Conservation (phyloP, 306 rosid genomes). For the Lablab purpureus region DNA sequence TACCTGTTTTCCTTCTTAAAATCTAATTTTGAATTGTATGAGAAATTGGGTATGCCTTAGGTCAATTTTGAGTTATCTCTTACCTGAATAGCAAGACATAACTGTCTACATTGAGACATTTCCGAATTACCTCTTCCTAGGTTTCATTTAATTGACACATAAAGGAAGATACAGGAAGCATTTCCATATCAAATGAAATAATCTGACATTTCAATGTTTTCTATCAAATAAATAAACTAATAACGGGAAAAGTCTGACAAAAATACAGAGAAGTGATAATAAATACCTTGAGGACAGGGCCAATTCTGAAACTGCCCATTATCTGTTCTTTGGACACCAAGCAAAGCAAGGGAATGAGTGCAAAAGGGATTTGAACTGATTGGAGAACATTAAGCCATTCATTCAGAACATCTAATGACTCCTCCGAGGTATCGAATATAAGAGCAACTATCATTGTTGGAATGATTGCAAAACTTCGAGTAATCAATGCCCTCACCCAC, state of each 20-base stretch:
- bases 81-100: slow-evolving; percentile 12
- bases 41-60: background rate
- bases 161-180: slow-evolving; percentile 25
- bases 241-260: slow-evolving; percentile 4
- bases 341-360: slow-evolving; percentile 91
- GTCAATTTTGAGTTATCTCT: slow-evolving; percentile 22
- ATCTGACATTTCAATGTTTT: slow-evolving; percentile 17
- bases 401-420: slow-evolving; percentile 74
- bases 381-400: slow-evolving; percentile 99
- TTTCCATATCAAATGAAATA: slow-evolving; percentile 23
- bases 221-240: background rate
- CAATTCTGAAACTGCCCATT: slow-evolving; percentile 91
- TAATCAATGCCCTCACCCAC: slow-evolving; percentile 90
- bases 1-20: slow-evolving; percentile 3
- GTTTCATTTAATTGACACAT: slow-evolving; percentile 1
- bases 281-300: slow-evolving; percentile 79
- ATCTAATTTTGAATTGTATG: background rate
- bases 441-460: slow-evolving; percentile 94
- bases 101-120: background rate
- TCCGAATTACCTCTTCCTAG: slow-evolving; percentile 3
- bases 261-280: slow-evolving; percentile 35
- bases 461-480: slow-evolving; percentile 85
- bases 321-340: slow-evolving; percentile 91
- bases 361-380: slow-evolving; percentile 97
- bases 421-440: slow-evolving; percentile 75